Evolutionary conservation across 371 early-diverging fungal genomes (phyloP).

Genomic region (Syncephalastrum racemosum): DNA sequence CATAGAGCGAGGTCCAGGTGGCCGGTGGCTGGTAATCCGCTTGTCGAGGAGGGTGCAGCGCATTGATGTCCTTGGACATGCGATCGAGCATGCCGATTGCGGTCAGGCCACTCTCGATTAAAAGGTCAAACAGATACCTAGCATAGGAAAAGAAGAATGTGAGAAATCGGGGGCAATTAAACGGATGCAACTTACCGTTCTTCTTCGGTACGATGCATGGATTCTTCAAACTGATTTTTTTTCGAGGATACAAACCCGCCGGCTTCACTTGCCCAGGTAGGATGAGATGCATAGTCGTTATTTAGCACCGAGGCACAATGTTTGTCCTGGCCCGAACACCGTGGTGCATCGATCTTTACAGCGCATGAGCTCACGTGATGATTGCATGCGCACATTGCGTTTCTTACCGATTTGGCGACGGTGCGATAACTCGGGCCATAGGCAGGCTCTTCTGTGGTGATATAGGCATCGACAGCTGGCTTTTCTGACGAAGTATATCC

Average conservation of each 20-base stretch:
- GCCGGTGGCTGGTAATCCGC: conserved; percentile 66
- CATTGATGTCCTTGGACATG: conserved; percentile 60
- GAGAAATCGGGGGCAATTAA: neutral
- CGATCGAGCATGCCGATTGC: conserved; percentile 90
- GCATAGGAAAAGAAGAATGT: conserved; percentile 52
- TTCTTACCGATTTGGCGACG: conserved; percentile 60
- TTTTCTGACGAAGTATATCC: conserved; percentile 11
- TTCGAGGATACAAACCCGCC: conserved; percentile 90
- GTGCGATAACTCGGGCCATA: conserved; percentile 44
- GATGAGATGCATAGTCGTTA: conserved; percentile 93
- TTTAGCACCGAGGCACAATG: conserved; percentile 93
- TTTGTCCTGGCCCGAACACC: conserved; percentile 87
- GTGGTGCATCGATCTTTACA: conserved; percentile 43
- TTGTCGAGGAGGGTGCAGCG: conserved; percentile 50
- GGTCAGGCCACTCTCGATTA: conserved; percentile 90
- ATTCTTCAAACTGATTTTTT: conserved; percentile 95
- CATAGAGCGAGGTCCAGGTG: no score
- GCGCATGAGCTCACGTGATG: conserved; percentile 17
- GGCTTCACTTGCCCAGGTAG: conserved; percentile 94
- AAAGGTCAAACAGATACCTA: conserved; percentile 86
- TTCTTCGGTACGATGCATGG: conserved; percentile 94
- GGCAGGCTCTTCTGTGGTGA: conserved; percentile 8
- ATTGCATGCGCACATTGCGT: neutral
- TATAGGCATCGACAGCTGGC: conserved; percentile 11
- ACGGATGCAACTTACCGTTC: conserved; percentile 61